These are phyloP conservation scores for Scytalidium sp. DNA, from an alignment of 2,329 filamentous ascomycete genomes.

Conservation along the genomic window DNA sequence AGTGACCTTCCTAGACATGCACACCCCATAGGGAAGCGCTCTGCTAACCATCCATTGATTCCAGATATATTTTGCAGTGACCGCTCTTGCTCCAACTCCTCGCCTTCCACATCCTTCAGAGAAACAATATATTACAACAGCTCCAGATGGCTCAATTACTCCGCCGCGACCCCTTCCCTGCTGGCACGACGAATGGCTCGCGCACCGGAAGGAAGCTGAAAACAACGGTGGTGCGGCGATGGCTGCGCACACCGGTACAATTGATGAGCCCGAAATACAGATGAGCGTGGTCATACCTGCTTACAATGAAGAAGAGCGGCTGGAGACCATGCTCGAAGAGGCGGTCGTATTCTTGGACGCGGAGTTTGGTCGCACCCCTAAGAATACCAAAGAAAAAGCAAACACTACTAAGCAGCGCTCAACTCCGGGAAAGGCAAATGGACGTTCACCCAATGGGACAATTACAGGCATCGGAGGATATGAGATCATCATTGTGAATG, in stretches of 20 bases:
- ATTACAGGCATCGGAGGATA: constrained; percentile 58
- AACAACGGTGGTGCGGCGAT: constrained; percentile 32
- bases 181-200: constrained; percentile 79
- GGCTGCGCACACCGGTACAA: constrained; percentile 42
- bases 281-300: constrained; percentile 92
- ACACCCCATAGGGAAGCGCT: not conserved
- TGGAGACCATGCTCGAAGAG: constrained; percentile 84
- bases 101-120: constrained; percentile 72
- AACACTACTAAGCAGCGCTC: constrained; percentile 9
- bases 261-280: constrained; percentile 76
- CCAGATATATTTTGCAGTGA: constrained; percentile 67
- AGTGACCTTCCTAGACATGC: not conserved
- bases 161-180: constrained; percentile 64
- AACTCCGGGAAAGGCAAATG: constrained; percentile 19
- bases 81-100: constrained; percentile 76
- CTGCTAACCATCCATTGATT: not conserved
- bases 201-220: constrained; percentile 52
- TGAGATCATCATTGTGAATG: constrained; percentile 90
- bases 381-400: constrained; percentile 21
- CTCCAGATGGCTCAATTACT: constrained; percentile 58
- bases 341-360: constrained; percentile 82
- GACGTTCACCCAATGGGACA: constrained; percentile 25
- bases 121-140: constrained; percentile 78
- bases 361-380: constrained; percentile 59
- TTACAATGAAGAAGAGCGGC: constrained; percentile 86